Conservation (phyloP, 164 flowering plant species). For the Magnolia changhungtana region DNA sequence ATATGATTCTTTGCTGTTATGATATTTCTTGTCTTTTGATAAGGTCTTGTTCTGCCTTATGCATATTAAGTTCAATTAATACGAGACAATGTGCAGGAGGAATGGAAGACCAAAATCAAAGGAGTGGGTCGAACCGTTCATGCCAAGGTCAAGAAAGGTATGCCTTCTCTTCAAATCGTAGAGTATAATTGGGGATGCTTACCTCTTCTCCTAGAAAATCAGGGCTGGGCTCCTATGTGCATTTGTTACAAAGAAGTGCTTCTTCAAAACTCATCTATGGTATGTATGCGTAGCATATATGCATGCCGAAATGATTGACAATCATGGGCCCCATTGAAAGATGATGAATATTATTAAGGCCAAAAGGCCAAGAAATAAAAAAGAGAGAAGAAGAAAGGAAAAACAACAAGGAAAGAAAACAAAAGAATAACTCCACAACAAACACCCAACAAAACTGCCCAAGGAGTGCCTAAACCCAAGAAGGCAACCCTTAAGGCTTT, state of each 20-base stretch:
- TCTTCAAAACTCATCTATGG: background rate
- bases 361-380: no score
- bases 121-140: conserved; percentile 72
- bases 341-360: no score
- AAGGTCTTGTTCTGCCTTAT: background rate
- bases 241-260: no score
- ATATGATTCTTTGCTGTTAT: background rate
- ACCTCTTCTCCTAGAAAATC: background rate
- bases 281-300: no score
- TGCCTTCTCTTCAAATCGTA: background rate
- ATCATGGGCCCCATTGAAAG: background rate
- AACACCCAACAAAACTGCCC: no score
- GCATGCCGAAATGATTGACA: background rate
- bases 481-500: no score
- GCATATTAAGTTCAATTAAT: background rate
- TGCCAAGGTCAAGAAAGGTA: conserved; percentile 73
- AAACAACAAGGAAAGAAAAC: no score
- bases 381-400: no score
- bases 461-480: no score
- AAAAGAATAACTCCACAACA: no score
- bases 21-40: background rate
- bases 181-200: background rate
- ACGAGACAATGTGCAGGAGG: conserved; percentile 40
- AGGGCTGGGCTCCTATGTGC: background rate
- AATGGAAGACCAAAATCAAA: conserved; percentile 67